Percentiles rank a stretch among this genome's conserved stretches.
These are phyloP conservation scores for Aspergillus incahuasiensis DNA, from an alignment of 495 filamentous ascomycete genomes.

Conservation along the genomic window DNA sequence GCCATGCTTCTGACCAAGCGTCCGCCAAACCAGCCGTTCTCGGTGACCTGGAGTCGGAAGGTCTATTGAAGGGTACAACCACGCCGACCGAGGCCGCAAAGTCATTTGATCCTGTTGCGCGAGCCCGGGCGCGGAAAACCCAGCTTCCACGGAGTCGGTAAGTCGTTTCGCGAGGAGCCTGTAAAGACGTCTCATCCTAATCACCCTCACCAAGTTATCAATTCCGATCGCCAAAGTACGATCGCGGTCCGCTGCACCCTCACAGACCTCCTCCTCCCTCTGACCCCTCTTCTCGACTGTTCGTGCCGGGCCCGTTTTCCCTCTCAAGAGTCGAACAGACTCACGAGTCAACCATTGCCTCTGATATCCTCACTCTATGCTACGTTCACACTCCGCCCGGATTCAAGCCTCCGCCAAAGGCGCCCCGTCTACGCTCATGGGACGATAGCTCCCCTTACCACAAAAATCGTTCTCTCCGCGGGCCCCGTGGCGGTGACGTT, in stretches of 20 bases:
- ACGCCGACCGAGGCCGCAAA: conserved; percentile 26
- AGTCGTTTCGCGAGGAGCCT: background rate
- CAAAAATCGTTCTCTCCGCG: conserved; percentile 80
- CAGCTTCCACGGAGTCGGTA: conserved; percentile 68
- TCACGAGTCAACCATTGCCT: conserved; percentile 75
- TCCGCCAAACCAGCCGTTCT: conserved; percentile 27
- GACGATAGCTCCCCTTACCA: conserved; percentile 88
- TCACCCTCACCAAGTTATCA: conserved; percentile 63
- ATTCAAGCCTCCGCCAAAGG: conserved; percentile 55
- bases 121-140: conserved; percentile 45
- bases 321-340: conserved; percentile 85
- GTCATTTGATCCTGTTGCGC: conserved; percentile 56
- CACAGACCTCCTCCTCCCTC: conserved; percentile 81
- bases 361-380: conserved; percentile 85
- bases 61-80: conserved; percentile 26
- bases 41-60: conserved; percentile 35
- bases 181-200: background rate
- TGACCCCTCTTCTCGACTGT: conserved; percentile 79
- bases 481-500: conserved; percentile 66
- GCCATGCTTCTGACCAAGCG: conserved; percentile 47
- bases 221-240: conserved; percentile 86
- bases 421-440: conserved; percentile 77
- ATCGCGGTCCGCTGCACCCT: conserved; percentile 89
- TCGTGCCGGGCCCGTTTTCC: conserved; percentile 90
- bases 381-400: conserved; percentile 81